phyloP scores from a whole-genome alignment of 192 early-diverging fungal genomes.

The Phycomyces blakesleeanus region DNA sequence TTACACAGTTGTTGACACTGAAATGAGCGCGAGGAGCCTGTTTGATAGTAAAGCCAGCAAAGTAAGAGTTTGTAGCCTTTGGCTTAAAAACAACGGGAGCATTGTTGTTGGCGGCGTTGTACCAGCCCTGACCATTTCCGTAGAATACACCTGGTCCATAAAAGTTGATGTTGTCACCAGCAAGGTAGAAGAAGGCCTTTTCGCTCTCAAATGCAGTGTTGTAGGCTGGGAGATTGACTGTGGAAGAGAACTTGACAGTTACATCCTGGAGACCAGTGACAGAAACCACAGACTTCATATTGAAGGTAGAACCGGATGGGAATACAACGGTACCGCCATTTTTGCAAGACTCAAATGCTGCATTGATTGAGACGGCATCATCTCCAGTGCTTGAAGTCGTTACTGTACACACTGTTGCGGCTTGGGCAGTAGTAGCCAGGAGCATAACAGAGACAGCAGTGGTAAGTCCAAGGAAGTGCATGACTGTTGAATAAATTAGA shows the following conservation, averaged over 20 bases:
- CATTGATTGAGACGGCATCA: conserved; percentile 7
- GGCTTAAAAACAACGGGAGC: conserved; percentile 15
- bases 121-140: conserved; percentile 26
- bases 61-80: conserved; percentile 14
- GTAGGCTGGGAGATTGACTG: conserved; percentile 8
- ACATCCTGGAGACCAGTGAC: conserved; percentile 4
- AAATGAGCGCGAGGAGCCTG: conserved; percentile 24
- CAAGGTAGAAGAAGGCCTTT: conserved; percentile 11
- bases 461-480: neutral
- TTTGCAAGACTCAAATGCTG: conserved; percentile 13
- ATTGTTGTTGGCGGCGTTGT: conserved; percentile 15
- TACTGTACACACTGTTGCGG: conserved; percentile 17
- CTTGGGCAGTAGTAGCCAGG: conserved; percentile 2
- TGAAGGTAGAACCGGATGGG: conserved; percentile 4
- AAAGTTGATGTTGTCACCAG: conserved; percentile 13
- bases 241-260: conserved; percentile 14
- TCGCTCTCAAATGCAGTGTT: conserved; percentile 3
- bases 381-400: conserved; percentile 7
- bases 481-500: neutral
- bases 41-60: conserved; percentile 17
- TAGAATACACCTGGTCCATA: conserved; percentile 14
- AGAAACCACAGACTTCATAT: conserved; percentile 8
- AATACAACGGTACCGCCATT: conserved; percentile 23
- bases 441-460: conserved; percentile 3
- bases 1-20: conserved; percentile 6